Evolutionary conservation across 2,329 filamentous ascomycete genomes (phyloP).

Genomic region (Fusarium heterosporum): DNA sequence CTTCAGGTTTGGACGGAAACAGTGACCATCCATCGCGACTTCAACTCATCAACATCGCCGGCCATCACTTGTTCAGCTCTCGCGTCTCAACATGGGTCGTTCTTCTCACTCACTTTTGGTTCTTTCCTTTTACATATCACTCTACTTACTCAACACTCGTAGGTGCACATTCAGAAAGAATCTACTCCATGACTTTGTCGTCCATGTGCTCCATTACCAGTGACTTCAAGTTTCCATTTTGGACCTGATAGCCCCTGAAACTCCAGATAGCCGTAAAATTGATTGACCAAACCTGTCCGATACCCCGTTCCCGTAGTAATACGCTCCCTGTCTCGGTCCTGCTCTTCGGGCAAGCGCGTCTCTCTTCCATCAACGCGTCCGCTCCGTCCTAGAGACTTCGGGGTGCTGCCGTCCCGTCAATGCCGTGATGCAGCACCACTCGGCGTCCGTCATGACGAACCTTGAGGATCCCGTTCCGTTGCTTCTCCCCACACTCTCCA

Average conservation of each 20-base stretch:
- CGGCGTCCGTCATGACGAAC: constrained; percentile 11
- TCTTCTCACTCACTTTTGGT: constrained; percentile 23
- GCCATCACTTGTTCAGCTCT: neutral
- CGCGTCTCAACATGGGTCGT: constrained; percentile 24
- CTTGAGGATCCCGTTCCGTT: constrained; percentile 23
- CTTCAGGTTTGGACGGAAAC: neutral
- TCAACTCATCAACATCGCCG: neutral
- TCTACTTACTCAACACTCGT: neutral
- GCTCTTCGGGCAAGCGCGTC: constrained; percentile 3
- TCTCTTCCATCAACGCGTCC: constrained; percentile 28
- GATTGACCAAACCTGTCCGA: neutral
- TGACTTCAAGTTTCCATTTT: neutral
- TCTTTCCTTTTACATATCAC: constrained; percentile 41
- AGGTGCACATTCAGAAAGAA: neutral
- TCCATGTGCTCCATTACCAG: neutral
- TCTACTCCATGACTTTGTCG: neutral
- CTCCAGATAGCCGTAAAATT: neutral
- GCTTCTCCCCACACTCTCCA: constrained; percentile 32
- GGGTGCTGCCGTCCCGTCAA: constrained; percentile 13
- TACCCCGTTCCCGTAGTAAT: neutral
- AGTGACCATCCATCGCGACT: neutral
- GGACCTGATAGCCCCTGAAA: neutral
- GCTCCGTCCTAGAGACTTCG: constrained; percentile 21
- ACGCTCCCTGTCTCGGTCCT: neutral
- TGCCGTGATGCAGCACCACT: constrained; percentile 14